Evolutionary conservation across 345 rosid species (phyloP).

Genomic region (Alliaria petiolata): DNA sequence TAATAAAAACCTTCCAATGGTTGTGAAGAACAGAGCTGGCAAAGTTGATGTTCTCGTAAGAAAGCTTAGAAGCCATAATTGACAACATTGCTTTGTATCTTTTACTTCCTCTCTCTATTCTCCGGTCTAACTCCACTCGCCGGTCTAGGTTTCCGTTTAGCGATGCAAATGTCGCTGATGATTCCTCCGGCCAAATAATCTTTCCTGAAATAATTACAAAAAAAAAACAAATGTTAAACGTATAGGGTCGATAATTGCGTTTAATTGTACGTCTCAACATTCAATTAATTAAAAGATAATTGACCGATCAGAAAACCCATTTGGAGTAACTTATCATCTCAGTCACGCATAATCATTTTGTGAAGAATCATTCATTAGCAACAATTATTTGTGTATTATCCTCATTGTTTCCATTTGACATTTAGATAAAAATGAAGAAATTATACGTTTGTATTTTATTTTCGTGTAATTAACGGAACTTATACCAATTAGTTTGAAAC

Average conservation of each 20-base stretch:
- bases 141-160: slow-evolving; percentile 31
- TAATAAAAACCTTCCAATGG: slow-evolving; percentile 42
- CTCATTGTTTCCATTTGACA: not conserved
- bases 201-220: slow-evolving; percentile 27
- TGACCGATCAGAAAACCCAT: not conserved
- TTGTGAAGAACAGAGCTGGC: slow-evolving; percentile 23
- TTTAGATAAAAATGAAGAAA: not conserved
- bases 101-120: slow-evolving; percentile 23
- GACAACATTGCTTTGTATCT: slow-evolving; percentile 44
- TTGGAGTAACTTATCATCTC: not conserved
- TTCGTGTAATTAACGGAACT: not conserved
- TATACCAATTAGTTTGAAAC: not conserved
- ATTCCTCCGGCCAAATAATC: slow-evolving; percentile 33
- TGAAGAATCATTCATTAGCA: not conserved
- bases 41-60: slow-evolving; percentile 48
- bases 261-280: not conserved
- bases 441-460: not conserved
- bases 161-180: slow-evolving; percentile 40
- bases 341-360: not conserved
- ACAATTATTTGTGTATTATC: not conserved
- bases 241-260: not conserved
- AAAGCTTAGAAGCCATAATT: slow-evolving; percentile 53
- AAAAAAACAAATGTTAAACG: no score
- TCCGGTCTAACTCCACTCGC: slow-evolving; percentile 41
- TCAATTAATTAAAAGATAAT: not conserved